Percentiles rank a stretch among this genome's conserved stretches.
These are phyloP conservation scores for Pontederia crassipes DNA, from an alignment of 176 grass and related monocot species.

Conservation along the genomic window DNA sequence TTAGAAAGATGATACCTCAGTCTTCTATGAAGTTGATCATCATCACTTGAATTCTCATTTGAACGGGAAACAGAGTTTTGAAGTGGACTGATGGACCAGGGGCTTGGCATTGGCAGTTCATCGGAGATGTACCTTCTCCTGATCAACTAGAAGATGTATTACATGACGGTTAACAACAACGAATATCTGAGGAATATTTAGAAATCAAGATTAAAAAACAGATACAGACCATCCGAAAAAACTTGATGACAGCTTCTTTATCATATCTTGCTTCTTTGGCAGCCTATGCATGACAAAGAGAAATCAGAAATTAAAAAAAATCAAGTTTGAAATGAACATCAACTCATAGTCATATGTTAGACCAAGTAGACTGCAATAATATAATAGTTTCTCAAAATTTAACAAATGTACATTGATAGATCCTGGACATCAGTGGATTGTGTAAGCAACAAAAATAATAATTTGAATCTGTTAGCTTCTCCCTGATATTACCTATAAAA, in stretches of 20 bases:
- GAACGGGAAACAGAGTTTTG: slow-evolving; percentile 36
- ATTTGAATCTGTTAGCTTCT: too few relatives aligned
- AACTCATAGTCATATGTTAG: background rate
- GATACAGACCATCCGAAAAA: slow-evolving; percentile 79
- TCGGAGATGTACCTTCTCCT: slow-evolving; percentile 91
- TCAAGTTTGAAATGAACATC: background rate
- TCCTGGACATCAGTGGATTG: background rate
- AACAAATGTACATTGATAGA: background rate
- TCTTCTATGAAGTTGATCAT: slow-evolving; percentile 69
- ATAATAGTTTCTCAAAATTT: too few relatives aligned
- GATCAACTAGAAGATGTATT: slow-evolving; percentile 61
- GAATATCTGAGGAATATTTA: slow-evolving; percentile 18
- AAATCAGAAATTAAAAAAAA: background rate
- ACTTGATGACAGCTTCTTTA: slow-evolving; percentile 92
- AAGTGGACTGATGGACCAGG: slow-evolving; percentile 55
- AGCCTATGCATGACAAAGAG: slow-evolving; percentile 38
- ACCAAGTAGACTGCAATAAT: too few relatives aligned
- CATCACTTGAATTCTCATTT: slow-evolving; percentile 54
- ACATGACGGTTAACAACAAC: background rate
- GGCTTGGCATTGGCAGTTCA: slow-evolving; percentile 55
- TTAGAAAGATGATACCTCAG: slow-evolving; percentile 23
- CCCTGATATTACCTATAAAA: too few relatives aligned
- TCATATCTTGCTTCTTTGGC: slow-evolving; percentile 88
- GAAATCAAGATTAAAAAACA: slow-evolving; percentile 1
- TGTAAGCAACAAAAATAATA: too few relatives aligned